Percentiles rank a stretch among this genome's conserved stretches.
Evolutionary conservation across 306 rosid genomes (phyloP).

Genomic region (Vigna angularis): DNA sequence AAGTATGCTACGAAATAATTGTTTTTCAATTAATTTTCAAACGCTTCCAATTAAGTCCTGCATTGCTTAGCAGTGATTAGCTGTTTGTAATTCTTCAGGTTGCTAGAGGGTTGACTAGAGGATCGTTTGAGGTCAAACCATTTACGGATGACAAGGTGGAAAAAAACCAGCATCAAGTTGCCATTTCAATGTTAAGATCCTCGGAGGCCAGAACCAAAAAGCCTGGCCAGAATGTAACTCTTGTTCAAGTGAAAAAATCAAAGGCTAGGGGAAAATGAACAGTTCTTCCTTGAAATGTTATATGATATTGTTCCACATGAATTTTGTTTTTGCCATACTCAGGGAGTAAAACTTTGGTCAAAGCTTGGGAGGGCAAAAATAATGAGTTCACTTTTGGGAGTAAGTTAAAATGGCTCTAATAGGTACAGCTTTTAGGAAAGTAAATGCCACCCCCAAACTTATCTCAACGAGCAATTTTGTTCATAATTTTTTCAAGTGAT

Average conservation of each 20-base stretch:
- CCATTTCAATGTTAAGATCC: slow-evolving; percentile 67
- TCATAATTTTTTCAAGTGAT: slow-evolving; percentile 34
- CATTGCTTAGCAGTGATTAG: slow-evolving; percentile 34
- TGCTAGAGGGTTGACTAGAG: slow-evolving; percentile 90
- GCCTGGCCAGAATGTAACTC: slow-evolving; percentile 59
- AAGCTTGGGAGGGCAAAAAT: slow-evolving; percentile 34
- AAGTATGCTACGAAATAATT: slow-evolving; percentile 17
- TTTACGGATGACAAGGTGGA: slow-evolving; percentile 65
- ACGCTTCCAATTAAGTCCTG: slow-evolving; percentile 9
- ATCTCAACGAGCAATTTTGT: slow-evolving; percentile 46
- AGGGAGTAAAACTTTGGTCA: slow-evolving; percentile 33
- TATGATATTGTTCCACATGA: slow-evolving; percentile 15
- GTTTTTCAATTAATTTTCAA: slow-evolving; percentile 16
- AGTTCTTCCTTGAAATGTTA: slow-evolving; percentile 33
- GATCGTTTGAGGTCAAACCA: slow-evolving; percentile 80
- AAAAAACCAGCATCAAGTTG: slow-evolving; percentile 57
- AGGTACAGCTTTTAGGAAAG: slow-evolving; percentile 29
- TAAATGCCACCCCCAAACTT: slow-evolving; percentile 21
- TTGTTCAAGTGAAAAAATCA: slow-evolving; percentile 74
- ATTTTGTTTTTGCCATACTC: slow-evolving; percentile 33
- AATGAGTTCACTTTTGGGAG: slow-evolving; percentile 37
- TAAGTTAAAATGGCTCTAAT: slow-evolving; percentile 16
- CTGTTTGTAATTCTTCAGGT: slow-evolving; percentile 64
- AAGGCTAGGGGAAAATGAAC: slow-evolving; percentile 65
- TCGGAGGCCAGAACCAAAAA: slow-evolving; percentile 56